These are phyloP conservation scores for Phytophthora pisi DNA, from an alignment of 352 stramenopile species.

Conservation along the genomic window DNA sequence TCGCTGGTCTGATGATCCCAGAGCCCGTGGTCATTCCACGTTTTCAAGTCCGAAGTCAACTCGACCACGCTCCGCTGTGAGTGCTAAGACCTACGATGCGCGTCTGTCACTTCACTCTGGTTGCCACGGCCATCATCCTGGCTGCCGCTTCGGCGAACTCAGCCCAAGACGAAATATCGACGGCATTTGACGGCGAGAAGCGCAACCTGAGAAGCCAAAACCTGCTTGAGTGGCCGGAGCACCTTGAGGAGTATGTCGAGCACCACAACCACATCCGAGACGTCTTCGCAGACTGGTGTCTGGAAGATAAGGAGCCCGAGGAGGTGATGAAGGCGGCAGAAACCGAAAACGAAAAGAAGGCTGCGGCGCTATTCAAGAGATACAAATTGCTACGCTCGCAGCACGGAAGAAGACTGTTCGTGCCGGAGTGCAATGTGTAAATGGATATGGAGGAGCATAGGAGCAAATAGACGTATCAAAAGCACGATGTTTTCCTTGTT, in stretches of 20 bases:
- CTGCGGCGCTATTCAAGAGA: slow-evolving; percentile 7
- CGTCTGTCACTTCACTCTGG: slow-evolving; percentile 2
- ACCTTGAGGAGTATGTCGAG: slow-evolving; percentile 17
- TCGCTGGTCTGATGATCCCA: background rate
- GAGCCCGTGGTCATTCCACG: slow-evolving; percentile 1
- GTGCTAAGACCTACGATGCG: slow-evolving; percentile 8
- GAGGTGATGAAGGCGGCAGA: slow-evolving; percentile 1
- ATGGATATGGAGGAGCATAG: background rate
- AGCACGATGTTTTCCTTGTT: background rate
- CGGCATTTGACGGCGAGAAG: background rate
- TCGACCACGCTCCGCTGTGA: background rate
- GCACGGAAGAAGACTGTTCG: slow-evolving; percentile 8
- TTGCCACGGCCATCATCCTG: background rate
- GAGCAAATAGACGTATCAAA: background rate
- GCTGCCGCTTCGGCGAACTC: slow-evolving; percentile 1
- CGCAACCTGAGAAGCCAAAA: slow-evolving; percentile 18
- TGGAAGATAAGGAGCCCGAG: slow-evolving; percentile 17
- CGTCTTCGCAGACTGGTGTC: slow-evolving; percentile 17
- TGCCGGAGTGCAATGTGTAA: slow-evolving; percentile 19
- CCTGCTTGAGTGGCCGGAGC: slow-evolving; percentile 12
- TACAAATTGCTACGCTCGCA: background rate
- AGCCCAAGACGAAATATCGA: background rate
- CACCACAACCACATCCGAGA: slow-evolving; percentile 22
- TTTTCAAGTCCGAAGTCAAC: slow-evolving; percentile 8
- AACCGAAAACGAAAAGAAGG: background rate